Evolutionary conservation across 228 moss, liverwort and hornwort species (phyloP), one percentile per base, ranked within the genome.

Genomic region (Sphagnum magellanicum): DNA sequence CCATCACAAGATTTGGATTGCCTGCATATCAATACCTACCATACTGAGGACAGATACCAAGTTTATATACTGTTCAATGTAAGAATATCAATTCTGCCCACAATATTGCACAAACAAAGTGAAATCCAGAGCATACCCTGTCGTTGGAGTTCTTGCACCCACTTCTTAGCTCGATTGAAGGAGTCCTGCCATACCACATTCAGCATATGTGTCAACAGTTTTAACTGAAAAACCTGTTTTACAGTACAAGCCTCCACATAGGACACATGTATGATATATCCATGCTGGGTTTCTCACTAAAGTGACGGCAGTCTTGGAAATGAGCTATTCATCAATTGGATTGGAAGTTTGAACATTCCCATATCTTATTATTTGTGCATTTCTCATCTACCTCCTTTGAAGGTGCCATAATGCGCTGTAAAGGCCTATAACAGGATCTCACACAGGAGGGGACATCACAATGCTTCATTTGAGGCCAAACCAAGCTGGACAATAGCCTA

Each of bases 71-170:
- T 32, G 32, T 32, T 32, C 32, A 32, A 32, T 32, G 32, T 32
- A 3, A 32, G 32, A 32, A 32, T 32, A 32, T 32, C 32, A 32
- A 32, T 32, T 32, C 32, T 32, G 32, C 32, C 32, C 32, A 32
- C 32, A 32, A 32, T 32, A 3, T 32, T 32, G 32, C 32, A 32
- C 32, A 32, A 32, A 32, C 3, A 3, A 32, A 3, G 32, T 32
- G 32, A 32, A 32, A 32, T 32, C 32, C 32, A 32, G 32, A 32
- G 32, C 32, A 2, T 74, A 91, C 96, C 96, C 90, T 93, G 97
- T 83, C 90, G 85, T 84, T 90, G 97, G 55, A 97, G 85, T 77
- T 97, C 93, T 74, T 90, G 88, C 47, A 97, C 97, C 97, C 97
- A 97, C 73, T 91, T 93, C 81, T 97, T 97, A 14, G 97, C 97